Conservation (phyloP, 1,139 yeast species). For the Pichia sp. region DNA sequence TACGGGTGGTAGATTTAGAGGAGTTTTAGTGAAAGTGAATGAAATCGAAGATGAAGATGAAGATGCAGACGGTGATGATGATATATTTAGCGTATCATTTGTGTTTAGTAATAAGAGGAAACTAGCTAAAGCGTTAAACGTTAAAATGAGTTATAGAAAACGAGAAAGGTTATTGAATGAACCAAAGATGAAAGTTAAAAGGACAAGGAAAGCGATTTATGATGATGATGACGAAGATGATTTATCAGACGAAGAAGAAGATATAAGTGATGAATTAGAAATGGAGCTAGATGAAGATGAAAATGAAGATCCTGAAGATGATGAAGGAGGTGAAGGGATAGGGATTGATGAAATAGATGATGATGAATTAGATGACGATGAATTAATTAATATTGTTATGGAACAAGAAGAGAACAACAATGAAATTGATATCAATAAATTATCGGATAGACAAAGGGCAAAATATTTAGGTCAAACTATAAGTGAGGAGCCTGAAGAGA, state of each 20-base stretch:
- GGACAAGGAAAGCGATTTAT: background rate
- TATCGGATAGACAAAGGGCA: conserved; percentile 60
- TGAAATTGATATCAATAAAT: conserved; percentile 41
- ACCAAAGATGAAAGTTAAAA: background rate
- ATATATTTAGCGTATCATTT: conserved; percentile 2
- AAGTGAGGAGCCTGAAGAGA: conserved; percentile 27
- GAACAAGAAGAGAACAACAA: conserved; percentile 10
- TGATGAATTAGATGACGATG: conserved; percentile 22
- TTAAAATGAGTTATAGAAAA: background rate
- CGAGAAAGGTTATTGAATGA: background rate
- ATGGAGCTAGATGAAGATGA: conserved; percentile 18
- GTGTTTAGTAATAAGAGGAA: conserved; percentile 2
- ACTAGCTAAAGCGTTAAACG: background rate
- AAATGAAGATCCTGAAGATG: conserved; percentile 17
- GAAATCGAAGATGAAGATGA: conserved; percentile 30
- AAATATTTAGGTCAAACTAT: conserved; percentile 32
- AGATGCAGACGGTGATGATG: conserved; percentile 18
- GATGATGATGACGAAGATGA: conserved; percentile 21
- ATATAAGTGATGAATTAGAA: background rate
- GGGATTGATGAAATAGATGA: conserved; percentile 5
- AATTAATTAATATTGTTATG: conserved; percentile 6
- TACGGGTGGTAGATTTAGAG: background rate
- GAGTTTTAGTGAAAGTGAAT: background rate
- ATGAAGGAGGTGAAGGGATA: conserved; percentile 7
- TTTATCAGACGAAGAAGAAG: background rate